phyloP scores from a whole-genome alignment of 1,284 basidiomycete species.

The Ganoderma leucocontextum region DNA sequence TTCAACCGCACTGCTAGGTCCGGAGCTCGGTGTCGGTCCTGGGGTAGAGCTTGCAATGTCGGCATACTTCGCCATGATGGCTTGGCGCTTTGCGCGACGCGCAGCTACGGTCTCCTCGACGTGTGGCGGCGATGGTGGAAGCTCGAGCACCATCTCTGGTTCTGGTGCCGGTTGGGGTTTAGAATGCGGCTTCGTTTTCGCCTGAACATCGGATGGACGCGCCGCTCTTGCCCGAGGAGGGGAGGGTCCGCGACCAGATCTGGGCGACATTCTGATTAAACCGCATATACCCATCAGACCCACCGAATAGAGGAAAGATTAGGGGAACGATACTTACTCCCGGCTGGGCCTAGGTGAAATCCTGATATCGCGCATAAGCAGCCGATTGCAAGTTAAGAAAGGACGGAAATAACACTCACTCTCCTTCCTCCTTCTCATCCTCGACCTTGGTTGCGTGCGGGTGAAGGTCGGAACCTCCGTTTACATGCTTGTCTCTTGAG shows the following conservation, averaged over 20 bases:
- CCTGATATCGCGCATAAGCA: conserved; percentile 43
- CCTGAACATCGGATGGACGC: not conserved
- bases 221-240: conserved; percentile 26
- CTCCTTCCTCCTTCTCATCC: conserved; percentile 79
- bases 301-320: not conserved
- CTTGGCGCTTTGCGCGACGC: conserved; percentile 82
- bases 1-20: conserved; percentile 75
- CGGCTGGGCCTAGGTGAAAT: conserved; percentile 64
- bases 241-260: conserved; percentile 35
- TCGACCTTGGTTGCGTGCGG: conserved; percentile 44
- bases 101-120: conserved; percentile 81
- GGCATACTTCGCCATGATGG: conserved; percentile 86
- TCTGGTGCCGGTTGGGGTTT: conserved; percentile 28
- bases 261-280: conserved; percentile 24
- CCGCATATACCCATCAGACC: conserved; percentile 4
- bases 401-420: conserved; percentile 64
- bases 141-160: conserved; percentile 37
- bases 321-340: conserved; percentile 36
- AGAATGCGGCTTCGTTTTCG: not conserved
- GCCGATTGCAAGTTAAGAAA: not conserved
- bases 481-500: conserved; percentile 16
- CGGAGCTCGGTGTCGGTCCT: conserved; percentile 60
- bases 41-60: conserved; percentile 54
- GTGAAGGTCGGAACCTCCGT: conserved; percentile 33
- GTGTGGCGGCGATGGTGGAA: conserved; percentile 64